These are phyloP conservation scores for Pythium coloratum DNA, from an alignment of 352 stramenopile species.

Conservation along the genomic window DNA sequence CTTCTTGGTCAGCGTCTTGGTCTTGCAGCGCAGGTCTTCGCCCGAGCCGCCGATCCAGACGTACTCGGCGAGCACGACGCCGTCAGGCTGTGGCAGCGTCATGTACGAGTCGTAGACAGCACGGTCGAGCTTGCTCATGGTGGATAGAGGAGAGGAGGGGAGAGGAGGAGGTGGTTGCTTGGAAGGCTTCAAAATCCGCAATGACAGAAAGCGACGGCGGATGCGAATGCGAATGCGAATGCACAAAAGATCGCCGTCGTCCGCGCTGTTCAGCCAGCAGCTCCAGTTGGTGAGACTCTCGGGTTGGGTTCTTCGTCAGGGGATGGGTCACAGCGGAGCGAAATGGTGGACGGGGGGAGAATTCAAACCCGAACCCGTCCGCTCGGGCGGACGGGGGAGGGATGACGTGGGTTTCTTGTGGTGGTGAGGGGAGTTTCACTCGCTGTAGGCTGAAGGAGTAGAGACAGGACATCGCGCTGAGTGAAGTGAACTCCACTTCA, in stretches of 20 bases:
- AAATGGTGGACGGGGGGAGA: not conserved
- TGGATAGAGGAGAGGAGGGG: constrained; percentile 14
- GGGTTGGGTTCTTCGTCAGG: not conserved
- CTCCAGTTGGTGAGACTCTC: not conserved
- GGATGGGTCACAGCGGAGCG: not conserved
- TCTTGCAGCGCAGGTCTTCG: constrained; percentile 93
- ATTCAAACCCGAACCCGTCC: constrained; percentile 20
- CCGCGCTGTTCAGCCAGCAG: not conserved
- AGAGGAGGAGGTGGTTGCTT: constrained; percentile 11
- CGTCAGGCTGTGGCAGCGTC: constrained; percentile 46
- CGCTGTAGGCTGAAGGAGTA: not conserved
- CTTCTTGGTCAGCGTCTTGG: constrained; percentile 84
- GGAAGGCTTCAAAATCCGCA: constrained; percentile 33
- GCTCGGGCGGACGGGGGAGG: constrained; percentile 11
- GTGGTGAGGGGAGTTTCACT: not conserved
- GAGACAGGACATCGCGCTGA: not conserved
- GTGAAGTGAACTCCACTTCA: not conserved
- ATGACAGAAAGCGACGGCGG: constrained; percentile 13
- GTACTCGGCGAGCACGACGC: constrained; percentile 89
- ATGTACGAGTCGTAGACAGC: constrained; percentile 84
- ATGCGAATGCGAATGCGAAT: not conserved
- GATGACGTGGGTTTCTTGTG: constrained; percentile 2
- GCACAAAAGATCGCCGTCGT: constrained; percentile 12
- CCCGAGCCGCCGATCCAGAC: constrained; percentile 95
- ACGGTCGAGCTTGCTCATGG: constrained; percentile 84